A percentile compares a stretch with the other conserved stretches of the same genome.
Evolutionary conservation across 805 yeast species (phyloP).

Genomic region (Nematodospora valgi): DNA sequence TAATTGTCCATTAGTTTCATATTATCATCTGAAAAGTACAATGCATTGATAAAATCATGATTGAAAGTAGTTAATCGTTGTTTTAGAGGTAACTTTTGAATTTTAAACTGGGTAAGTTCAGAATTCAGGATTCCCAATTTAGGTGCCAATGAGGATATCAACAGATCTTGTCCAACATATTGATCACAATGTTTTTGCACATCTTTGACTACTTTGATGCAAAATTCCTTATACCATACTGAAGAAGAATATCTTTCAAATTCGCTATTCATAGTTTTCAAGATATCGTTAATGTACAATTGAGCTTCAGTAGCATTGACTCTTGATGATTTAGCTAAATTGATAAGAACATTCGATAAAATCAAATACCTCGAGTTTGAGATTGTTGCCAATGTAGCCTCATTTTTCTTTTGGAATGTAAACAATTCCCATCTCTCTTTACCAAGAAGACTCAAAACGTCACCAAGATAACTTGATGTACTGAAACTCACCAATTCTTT

Average conservation of each 20-base stretch:
- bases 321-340: conserved; percentile 11
- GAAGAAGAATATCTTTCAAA: conserved; percentile 22
- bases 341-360: conserved; percentile 17
- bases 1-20: conserved; percentile 20
- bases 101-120: conserved; percentile 19
- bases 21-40: conserved; percentile 15
- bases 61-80: conserved; percentile 17
- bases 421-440: conserved; percentile 16
- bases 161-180: conserved; percentile 12
- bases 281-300: conserved; percentile 15
- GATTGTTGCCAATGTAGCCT: conserved; percentile 16
- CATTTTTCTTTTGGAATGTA: conserved; percentile 16
- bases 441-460: conserved; percentile 17
- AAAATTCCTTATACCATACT: conserved; percentile 25
- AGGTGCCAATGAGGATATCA: conserved; percentile 18
- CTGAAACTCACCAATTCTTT: conserved; percentile 22
- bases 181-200: conserved; percentile 16
- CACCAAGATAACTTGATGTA: conserved; percentile 25
- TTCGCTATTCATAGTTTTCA: conserved; percentile 21
- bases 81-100: conserved; percentile 17
- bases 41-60: conserved; percentile 9
- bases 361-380: conserved; percentile 18
- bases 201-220: conserved; percentile 22
- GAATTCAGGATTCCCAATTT: conserved; percentile 27
- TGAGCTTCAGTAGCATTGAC: not conserved